Conservation (phyloP, 148 eudicot species). For the Dysphania ambrosioides region DNA sequence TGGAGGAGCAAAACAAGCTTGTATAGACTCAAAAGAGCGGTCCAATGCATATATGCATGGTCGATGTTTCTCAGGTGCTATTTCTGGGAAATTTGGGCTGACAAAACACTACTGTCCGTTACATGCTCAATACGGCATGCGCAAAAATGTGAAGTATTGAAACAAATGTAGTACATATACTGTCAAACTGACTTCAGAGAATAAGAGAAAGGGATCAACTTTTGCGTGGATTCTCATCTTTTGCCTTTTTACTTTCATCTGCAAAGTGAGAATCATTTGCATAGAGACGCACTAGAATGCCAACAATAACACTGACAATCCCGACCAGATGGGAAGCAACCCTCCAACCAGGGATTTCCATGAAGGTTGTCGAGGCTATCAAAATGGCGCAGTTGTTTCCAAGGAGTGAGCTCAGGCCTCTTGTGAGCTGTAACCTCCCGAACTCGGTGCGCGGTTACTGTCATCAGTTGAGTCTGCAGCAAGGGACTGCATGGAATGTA, state of each 20-base stretch:
- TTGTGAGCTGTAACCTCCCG: conserved; percentile 75
- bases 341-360: conserved; percentile 88
- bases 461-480: conserved; percentile 90
- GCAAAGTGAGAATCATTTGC: conserved; percentile 65
- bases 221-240: conserved; percentile 14
- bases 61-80: no score
- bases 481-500: conserved; percentile 77
- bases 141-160: no score
- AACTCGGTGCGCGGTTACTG: conserved; percentile 70
- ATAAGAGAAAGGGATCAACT: no score
- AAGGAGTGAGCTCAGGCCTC: conserved; percentile 64
- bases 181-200: no score
- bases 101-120: no score
- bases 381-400: conserved; percentile 65
- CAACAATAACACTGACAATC: conserved; percentile 58
- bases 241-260: conserved; percentile 19
- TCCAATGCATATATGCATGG: no score
- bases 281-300: conserved; percentile 57
- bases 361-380: conserved; percentile 58
- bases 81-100: no score
- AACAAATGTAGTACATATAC: no score
- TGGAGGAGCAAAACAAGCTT: conserved; percentile 66
- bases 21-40: no score
- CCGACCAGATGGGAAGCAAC: conserved; percentile 79
- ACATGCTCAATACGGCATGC: no score